Base-by-base conservation (phyloP, 768 basidiomycete genomes). In the Macrolepiota fuliginosa region DNA sequence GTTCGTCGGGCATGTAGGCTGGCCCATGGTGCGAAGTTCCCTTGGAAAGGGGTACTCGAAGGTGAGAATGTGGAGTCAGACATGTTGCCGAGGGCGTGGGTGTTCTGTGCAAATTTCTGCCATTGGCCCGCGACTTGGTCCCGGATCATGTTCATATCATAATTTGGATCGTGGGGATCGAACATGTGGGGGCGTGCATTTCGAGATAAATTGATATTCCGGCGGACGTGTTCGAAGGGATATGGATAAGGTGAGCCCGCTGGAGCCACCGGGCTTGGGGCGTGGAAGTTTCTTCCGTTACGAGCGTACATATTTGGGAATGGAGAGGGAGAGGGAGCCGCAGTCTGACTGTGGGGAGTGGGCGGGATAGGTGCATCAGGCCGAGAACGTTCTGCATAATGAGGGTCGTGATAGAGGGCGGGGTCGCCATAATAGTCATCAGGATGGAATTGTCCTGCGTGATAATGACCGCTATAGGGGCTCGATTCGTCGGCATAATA, bases 331-430 rank as follows among this genome's bases (percentile, higher is more conserved):
- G 89, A 87, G 0, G 89, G 88, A 1, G 89, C 88, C 7, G 87
- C 83, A 0, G 89, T 89, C 61, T 89, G 87, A 53, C 83, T 87
- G 58, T 89, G 88, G 2, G 90, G 91, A 0, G 91, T 92, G 0
- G 91, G 90, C 0, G 91, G 91, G 42, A 92, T 81, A 17, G 91
- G 91, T 0, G 89, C 91, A 61, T 86, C 83, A 0, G 89, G 90
- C 0, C 91, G 85, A 2, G 82, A 77, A 29, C 60, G 53, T 25
- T 61, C 45, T 3, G 29, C 45, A 49, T 61, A 55, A 27, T 61
- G 54, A 24, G 22, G n/a, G 69, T 71, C 57, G 68, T 70, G 50
- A 66, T 55, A 29, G 60, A 56, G 29, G 9, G 53, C 6, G 19
- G 53, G 54, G 32, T 89, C 86, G 49, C 79, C 75, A 57, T 88